Percentiles rank a stretch among this genome's conserved stretches.
These are phyloP conservation scores for Lodderomyces pseudojiufengensis DNA, from an alignment of 1,139 yeast species.

Conservation along the genomic window DNA sequence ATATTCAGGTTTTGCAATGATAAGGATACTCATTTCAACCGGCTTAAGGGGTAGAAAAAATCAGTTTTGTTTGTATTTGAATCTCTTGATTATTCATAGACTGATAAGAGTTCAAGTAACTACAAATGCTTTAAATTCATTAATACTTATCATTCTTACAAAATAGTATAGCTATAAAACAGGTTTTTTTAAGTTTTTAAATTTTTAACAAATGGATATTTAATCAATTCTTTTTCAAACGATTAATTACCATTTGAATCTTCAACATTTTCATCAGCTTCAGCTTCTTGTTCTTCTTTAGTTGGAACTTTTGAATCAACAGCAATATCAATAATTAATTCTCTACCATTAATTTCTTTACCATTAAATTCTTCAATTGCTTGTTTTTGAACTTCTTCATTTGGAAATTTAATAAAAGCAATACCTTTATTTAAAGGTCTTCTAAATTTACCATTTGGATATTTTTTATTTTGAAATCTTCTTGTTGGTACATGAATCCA, in stretches of 20 bases:
- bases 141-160: too few species aligned
- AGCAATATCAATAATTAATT: conserved; percentile 54
- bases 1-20: too few species aligned
- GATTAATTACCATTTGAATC: conserved; percentile 6
- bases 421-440: conserved; percentile 56
- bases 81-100: too few species aligned
- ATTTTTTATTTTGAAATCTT: conserved; percentile 41
- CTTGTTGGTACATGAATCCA: conserved; percentile 59
- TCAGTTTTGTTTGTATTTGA: too few species aligned
- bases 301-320: conserved; percentile 42
- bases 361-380: conserved; percentile 55
- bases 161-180: too few species aligned
- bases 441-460: conserved; percentile 19
- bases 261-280: conserved; percentile 5
- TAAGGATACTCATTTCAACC: too few species aligned
- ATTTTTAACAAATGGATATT: too few species aligned
- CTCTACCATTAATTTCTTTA: conserved; percentile 49
- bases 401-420: conserved; percentile 55
- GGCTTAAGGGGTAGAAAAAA: too few species aligned
- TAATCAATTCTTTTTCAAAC: too few species aligned
- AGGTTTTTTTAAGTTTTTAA: too few species aligned
- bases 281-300: conserved; percentile 11
- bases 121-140: too few species aligned
- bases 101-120: too few species aligned
- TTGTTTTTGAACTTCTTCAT: conserved; percentile 44